Evolutionary conservation across 306 rosid genomes (phyloP).

Genomic region (Quercus glauca): DNA sequence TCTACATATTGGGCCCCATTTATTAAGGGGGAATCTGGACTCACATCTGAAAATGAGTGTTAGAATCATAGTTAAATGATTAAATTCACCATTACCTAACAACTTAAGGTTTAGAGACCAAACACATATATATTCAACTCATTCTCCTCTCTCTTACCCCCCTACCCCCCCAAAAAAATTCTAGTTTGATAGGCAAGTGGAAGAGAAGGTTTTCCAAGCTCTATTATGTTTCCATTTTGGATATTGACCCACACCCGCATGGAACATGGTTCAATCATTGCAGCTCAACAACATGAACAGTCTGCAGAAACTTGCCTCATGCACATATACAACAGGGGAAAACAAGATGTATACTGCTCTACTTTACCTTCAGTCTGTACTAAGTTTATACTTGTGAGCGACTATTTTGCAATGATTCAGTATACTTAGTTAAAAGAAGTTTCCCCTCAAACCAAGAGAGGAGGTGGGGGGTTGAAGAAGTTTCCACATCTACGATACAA

Average conservation of each 20-base stretch:
- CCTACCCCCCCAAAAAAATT: too few species aligned
- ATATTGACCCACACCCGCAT: not conserved
- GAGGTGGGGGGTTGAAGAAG: not conserved
- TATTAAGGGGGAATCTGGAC: too few species aligned
- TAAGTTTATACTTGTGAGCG: not conserved
- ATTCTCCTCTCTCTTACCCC: not conserved
- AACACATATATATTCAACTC: not conserved
- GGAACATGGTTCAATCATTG: not conserved
- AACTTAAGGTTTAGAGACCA: too few species aligned
- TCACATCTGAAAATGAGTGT: too few species aligned
- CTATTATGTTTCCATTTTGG: not conserved
- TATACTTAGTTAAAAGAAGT: not conserved
- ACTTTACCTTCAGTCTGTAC: not conserved
- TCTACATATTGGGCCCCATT: too few species aligned
- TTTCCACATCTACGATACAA: not conserved
- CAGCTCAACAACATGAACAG: too few species aligned
- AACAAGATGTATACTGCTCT: too few species aligned
- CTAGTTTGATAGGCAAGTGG: not conserved
- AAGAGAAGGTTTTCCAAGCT: not conserved
- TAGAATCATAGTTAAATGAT: too few species aligned
- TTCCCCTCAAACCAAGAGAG: not conserved
- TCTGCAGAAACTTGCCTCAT: too few species aligned
- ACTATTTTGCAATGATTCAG: not conserved
- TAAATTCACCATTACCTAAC: too few species aligned
- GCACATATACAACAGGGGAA: too few species aligned